phyloP scores from a whole-genome alignment of 345 rosid genomes.

The Lenwebbia sp. region DNA sequence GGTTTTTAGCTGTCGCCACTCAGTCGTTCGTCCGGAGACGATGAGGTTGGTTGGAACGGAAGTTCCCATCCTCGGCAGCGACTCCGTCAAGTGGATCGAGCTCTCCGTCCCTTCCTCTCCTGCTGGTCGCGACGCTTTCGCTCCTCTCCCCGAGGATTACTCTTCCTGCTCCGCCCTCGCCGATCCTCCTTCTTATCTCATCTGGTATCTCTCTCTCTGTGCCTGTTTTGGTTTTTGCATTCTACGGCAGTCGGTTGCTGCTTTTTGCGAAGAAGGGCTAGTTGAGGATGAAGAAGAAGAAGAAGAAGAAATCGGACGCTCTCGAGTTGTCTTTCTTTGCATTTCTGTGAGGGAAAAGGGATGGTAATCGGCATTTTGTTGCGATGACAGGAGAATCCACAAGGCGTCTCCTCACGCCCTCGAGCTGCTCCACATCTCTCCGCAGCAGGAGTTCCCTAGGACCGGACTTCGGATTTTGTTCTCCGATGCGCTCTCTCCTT shows the following conservation, averaged over 20 bases:
- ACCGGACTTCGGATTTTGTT: constrained; percentile 58
- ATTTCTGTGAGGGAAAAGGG: no score
- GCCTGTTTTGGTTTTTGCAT: background rate
- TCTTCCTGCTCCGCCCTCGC: constrained; percentile 40
- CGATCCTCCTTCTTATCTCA: constrained; percentile 28
- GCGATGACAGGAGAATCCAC: constrained; percentile 40
- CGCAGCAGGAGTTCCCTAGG: constrained; percentile 29
- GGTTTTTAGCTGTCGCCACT: background rate
- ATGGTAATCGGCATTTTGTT: background rate
- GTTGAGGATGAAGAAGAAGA: background rate
- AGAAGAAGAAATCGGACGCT: background rate
- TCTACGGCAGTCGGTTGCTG: no score
- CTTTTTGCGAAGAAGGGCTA: background rate
- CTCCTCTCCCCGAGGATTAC: constrained; percentile 35
- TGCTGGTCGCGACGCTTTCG: background rate
- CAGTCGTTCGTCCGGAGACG: background rate
- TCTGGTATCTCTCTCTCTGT: constrained; percentile 20
- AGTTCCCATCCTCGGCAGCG: constrained; percentile 61
- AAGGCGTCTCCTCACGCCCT: constrained; percentile 28
- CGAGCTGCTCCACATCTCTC: constrained; percentile 57
- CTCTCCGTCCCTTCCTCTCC: constrained; percentile 25
- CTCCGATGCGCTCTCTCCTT: constrained; percentile 52
- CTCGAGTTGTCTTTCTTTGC: no score
- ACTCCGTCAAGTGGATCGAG: constrained; percentile 57
- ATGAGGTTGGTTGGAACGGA: constrained; percentile 44